phyloP scores from a whole-genome alignment of 805 yeast genomes.

The Myxozyma kluyveri region DNA sequence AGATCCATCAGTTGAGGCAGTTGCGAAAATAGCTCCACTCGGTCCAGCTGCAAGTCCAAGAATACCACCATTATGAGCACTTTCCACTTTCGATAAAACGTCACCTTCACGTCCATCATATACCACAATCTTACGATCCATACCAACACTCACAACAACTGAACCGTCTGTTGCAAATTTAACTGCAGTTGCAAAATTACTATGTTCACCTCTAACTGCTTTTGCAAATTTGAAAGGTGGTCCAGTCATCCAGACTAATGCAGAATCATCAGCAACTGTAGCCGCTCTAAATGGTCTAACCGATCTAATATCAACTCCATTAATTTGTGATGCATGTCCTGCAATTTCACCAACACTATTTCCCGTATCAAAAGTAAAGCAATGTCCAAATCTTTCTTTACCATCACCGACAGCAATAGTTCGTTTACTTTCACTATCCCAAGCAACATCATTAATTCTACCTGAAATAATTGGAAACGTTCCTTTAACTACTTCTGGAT shows the following conservation, averaged over 20 bases:
- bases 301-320: constrained; percentile 80
- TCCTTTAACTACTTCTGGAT: constrained; percentile 62
- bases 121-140: constrained; percentile 71
- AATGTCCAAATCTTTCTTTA: constrained; percentile 85
- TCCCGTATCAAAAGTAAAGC: constrained; percentile 91
- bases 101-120: constrained; percentile 91
- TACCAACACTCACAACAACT: constrained; percentile 72
- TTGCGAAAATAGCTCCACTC: constrained; percentile 59
- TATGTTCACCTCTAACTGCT: constrained; percentile 70
- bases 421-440: constrained; percentile 88
- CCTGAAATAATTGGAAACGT: constrained; percentile 72
- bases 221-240: constrained; percentile 88
- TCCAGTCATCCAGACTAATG: constrained; percentile 79
- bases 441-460: constrained; percentile 73
- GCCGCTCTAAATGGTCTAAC: constrained; percentile 90
- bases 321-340: constrained; percentile 83
- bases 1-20: constrained; percentile 79
- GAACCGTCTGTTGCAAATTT: constrained; percentile 79
- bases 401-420: constrained; percentile 95
- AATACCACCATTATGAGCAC: constrained; percentile 72
- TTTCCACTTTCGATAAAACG: constrained; percentile 46
- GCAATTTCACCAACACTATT: constrained; percentile 95
- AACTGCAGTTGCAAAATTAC: constrained; percentile 76
- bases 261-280: constrained; percentile 86
- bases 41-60: constrained; percentile 62